Conservation (phyloP, 2,329 filamentous ascomycete genomes). For the Ciborinia camelliae region DNA sequence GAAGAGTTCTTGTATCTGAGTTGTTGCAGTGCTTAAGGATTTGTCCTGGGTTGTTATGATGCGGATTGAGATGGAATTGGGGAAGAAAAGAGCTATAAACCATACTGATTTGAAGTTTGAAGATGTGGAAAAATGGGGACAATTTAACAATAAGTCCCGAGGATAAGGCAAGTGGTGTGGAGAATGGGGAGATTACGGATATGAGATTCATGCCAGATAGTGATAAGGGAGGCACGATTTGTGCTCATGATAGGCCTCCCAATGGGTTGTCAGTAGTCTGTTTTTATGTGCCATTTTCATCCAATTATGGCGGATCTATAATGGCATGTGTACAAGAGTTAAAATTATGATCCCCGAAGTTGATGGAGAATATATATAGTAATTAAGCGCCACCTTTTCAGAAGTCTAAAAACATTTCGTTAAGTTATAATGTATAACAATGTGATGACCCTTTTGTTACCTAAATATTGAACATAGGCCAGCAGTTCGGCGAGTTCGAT, state of each 20-base stretch:
- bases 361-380: neutral
- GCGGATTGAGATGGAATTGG: too few relatives aligned
- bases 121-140: neutral
- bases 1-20: constrained; percentile 35
- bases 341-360: neutral
- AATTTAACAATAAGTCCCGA: neutral
- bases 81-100: neutral
- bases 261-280: too few relatives aligned
- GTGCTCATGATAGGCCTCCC: too few relatives aligned
- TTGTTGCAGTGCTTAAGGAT: constrained; percentile 40
- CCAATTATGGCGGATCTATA: neutral
- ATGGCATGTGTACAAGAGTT: neutral
- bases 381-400: too few relatives aligned
- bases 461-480: neutral
- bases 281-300: too few relatives aligned
- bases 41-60: constrained; percentile 48
- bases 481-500: neutral
- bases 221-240: neutral
- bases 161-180: neutral
- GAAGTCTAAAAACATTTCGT: too few relatives aligned
- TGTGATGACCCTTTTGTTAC: too few relatives aligned
- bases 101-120: neutral
- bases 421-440: neutral
- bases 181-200: neutral
- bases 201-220: neutral